Conservation (phyloP, 2,329 filamentous ascomycete species). For the Stemphylium beticola region DNA sequence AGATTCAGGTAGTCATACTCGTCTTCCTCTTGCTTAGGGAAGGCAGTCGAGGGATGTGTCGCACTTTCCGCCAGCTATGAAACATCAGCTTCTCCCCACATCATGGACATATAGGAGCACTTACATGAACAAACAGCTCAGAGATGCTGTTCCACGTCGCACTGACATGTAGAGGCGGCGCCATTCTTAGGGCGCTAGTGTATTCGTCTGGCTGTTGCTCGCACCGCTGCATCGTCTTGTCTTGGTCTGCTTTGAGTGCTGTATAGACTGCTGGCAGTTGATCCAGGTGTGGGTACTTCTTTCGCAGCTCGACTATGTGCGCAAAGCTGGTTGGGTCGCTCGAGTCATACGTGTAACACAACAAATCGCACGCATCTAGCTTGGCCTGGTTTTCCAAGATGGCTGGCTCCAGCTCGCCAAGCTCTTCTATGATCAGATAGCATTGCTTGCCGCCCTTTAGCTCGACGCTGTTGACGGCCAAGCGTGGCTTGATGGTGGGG, state of each 20-base stretch:
- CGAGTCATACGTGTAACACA: constrained; percentile 96
- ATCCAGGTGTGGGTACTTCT: constrained; percentile 81
- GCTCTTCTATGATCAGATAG: constrained; percentile 93
- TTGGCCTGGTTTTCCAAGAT: constrained; percentile 91
- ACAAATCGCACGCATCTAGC: constrained; percentile 88
- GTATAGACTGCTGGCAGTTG: constrained; percentile 91
- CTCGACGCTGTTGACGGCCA: constrained; percentile 95
- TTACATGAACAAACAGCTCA: constrained; percentile 81
- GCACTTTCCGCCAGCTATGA: constrained; percentile 82
- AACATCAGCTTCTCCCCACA: constrained; percentile 21
- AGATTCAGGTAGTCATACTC: constrained; percentile 78
- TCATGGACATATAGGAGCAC: constrained; percentile 35
- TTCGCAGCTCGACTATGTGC: constrained; percentile 82
- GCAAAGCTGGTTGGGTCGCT: constrained; percentile 95
- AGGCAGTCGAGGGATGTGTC: constrained; percentile 85
- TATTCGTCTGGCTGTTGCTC: constrained; percentile 91
- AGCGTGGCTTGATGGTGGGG: constrained; percentile 92
- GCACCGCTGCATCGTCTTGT: constrained; percentile 94
- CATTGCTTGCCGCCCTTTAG: constrained; percentile 95
- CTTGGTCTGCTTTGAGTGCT: constrained; percentile 91
- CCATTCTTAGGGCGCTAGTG: constrained; percentile 83
- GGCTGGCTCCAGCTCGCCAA: constrained; percentile 93
- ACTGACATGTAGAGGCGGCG: constrained; percentile 89
- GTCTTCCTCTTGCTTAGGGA: constrained; percentile 88
- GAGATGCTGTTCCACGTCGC: constrained; percentile 93